Percentiles rank a stretch among this genome's conserved stretches.
phyloP scores from a whole-genome alignment of 2,329 filamentous ascomycete species.

The Arthrobotrys iridis region DNA sequence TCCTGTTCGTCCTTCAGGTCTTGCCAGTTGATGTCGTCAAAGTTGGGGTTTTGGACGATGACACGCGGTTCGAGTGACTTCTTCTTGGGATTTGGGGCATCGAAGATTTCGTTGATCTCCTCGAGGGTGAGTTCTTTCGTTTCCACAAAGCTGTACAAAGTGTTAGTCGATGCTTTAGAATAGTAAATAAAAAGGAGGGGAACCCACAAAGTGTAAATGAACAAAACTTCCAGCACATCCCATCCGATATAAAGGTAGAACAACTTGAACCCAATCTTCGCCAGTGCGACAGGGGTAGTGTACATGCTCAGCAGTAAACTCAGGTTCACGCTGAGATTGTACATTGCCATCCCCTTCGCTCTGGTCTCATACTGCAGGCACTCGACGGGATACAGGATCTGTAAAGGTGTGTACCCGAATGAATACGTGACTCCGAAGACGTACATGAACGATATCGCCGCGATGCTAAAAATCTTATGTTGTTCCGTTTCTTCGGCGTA shows the following conservation, averaged over 20 bases:
- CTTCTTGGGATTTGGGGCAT: slow-evolving; percentile 63
- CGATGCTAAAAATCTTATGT: slow-evolving; percentile 60
- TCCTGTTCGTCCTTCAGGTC: slow-evolving; percentile 47
- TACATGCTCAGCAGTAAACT: slow-evolving; percentile 65
- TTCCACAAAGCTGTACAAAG: slow-evolving; percentile 65
- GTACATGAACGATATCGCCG: slow-evolving; percentile 63
- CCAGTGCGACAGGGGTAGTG: slow-evolving; percentile 65
- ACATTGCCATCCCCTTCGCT: slow-evolving; percentile 66
- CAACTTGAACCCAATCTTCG: slow-evolving; percentile 67
- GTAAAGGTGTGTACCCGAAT: slow-evolving; percentile 64
- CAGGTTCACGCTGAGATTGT: slow-evolving; percentile 64
- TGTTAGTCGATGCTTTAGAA: slow-evolving; percentile 48
- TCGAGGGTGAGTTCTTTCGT: slow-evolving; percentile 77
- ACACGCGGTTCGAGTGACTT: slow-evolving; percentile 53
- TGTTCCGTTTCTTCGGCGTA: slow-evolving; percentile 60
- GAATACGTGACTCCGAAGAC: slow-evolving; percentile 61
- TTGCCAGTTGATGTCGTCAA: slow-evolving; percentile 53
- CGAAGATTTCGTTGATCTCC: slow-evolving; percentile 76
- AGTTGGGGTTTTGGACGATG: slow-evolving; percentile 49
- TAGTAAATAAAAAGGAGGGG: slow-evolving; percentile 59
- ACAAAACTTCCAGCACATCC: slow-evolving; percentile 62
- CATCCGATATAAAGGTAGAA: slow-evolving; percentile 65
- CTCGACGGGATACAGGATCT: slow-evolving; percentile 65
- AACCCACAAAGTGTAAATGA: slow-evolving; percentile 59
- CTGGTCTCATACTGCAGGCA: slow-evolving; percentile 64